phyloP scores from a whole-genome alignment of 176 grass and related monocot genomes.

The Secale cereale region DNA sequence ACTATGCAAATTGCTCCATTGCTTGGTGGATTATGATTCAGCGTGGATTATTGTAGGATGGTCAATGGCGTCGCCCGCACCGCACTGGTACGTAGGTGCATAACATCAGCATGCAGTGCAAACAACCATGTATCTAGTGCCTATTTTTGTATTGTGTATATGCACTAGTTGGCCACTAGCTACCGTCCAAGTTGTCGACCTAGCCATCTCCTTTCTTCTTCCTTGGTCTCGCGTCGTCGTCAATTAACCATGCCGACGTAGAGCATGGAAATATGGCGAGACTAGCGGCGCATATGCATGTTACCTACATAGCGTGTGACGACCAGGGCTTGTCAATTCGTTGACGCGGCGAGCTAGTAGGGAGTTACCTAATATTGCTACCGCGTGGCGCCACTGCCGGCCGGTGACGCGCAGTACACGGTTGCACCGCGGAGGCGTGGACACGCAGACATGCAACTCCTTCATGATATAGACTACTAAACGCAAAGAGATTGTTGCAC shows the following conservation, averaged over 20 bases:
- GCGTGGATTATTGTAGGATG: neutral
- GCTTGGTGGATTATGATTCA: neutral
- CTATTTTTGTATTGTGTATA: too few species aligned
- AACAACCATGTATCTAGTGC: too few species aligned
- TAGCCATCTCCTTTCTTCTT: neutral
- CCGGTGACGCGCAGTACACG: too few species aligned
- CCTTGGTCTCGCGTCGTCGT: neutral
- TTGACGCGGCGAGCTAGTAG: neutral
- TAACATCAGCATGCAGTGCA: neutral
- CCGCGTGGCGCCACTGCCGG: too few species aligned
- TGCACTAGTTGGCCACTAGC: neutral
- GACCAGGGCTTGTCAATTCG: neutral
- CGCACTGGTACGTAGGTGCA: too few species aligned
- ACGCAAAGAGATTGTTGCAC: too few species aligned
- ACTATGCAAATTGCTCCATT: neutral
- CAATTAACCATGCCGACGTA: neutral
- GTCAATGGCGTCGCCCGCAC: neutral
- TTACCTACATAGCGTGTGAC: neutral
- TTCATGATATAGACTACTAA: too few species aligned
- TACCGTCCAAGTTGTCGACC: neutral
- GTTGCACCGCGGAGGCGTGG: too few species aligned
- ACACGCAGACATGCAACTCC: too few species aligned
- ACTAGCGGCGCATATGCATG: neutral
- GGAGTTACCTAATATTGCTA: too few species aligned
- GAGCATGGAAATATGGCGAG: neutral